Evolutionary conservation across 768 basidiomycete species (phyloP).

Genomic region (Coprinopsis cinerea): DNA sequence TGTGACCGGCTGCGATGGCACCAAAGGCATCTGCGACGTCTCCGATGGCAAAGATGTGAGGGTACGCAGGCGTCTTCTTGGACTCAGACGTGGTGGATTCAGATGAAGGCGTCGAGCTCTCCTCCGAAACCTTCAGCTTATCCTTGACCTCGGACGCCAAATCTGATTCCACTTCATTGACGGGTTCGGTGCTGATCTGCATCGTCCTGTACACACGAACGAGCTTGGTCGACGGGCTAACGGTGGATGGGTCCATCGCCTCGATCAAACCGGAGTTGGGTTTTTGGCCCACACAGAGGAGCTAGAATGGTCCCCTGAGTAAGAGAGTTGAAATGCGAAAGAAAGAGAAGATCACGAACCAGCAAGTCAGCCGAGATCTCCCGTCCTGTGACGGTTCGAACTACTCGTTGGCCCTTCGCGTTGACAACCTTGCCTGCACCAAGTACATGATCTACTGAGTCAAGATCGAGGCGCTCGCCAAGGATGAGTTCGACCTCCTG

Average conservation of each 20-base stretch:
- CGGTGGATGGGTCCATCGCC: slow-evolving; percentile 33
- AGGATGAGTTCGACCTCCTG: slow-evolving; percentile 44
- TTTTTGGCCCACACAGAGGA: slow-evolving; percentile 56
- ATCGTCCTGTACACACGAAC: slow-evolving; percentile 45
- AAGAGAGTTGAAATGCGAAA: neutral
- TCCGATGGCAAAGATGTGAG: slow-evolving; percentile 56
- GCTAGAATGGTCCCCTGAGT: slow-evolving; percentile 23
- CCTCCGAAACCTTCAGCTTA: slow-evolving; percentile 15
- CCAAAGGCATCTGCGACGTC: slow-evolving; percentile 63
- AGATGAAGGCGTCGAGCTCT: slow-evolving; percentile 6
- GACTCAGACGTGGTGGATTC: neutral
- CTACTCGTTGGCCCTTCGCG: slow-evolving; percentile 24
- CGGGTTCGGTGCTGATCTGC: slow-evolving; percentile 35
- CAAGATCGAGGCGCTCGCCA: slow-evolving; percentile 47
- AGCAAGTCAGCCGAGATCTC: slow-evolving; percentile 48
- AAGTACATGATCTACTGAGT: slow-evolving; percentile 23
- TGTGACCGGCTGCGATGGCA: slow-evolving; percentile 56
- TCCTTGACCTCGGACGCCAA: slow-evolving; percentile 18
- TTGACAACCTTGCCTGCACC: slow-evolving; percentile 16
- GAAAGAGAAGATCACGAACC: slow-evolving; percentile 25
- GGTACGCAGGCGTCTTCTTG: slow-evolving; percentile 31
- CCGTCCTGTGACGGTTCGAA: slow-evolving; percentile 43
- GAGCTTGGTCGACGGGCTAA: slow-evolving; percentile 33
- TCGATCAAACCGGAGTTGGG: slow-evolving; percentile 48
- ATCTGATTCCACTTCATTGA: neutral